These are phyloP conservation scores for Quercus alba DNA, from an alignment of 306 rosid genomes.

Conservation along the genomic window DNA sequence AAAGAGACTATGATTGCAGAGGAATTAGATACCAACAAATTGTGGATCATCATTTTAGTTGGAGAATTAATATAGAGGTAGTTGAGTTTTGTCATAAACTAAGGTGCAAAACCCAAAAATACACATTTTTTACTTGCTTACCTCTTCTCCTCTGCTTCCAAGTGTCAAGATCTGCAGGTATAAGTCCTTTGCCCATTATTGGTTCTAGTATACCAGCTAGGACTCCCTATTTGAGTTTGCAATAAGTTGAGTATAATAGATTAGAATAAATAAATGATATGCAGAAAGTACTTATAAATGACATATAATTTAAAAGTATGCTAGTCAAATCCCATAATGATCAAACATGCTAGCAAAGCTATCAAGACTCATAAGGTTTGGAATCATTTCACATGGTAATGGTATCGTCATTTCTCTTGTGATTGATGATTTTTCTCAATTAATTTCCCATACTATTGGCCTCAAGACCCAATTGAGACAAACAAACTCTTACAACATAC, in stretches of 20 bases:
- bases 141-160: slow-evolving; percentile 99
- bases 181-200: slow-evolving; percentile 76
- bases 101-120: neutral
- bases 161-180: slow-evolving; percentile 65
- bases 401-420: too few species aligned
- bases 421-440: too few species aligned
- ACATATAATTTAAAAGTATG: neutral
- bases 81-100: too few species aligned
- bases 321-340: neutral
- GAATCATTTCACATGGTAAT: too few species aligned
- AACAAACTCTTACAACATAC: too few species aligned
- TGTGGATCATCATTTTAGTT: too few species aligned
- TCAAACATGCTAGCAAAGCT: too few species aligned
- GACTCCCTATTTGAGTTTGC: slow-evolving; percentile 65
- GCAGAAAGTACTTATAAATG: neutral
- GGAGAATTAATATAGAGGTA: too few species aligned
- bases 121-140: slow-evolving; percentile 23
- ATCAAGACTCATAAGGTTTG: neutral
- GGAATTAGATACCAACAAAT: too few species aligned
- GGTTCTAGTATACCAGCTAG: slow-evolving; percentile 93
- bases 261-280: neutral
- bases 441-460: too few species aligned
- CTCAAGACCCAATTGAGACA: too few species aligned
- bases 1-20: too few species aligned
- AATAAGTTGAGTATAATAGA: slow-evolving; percentile 24